A percentile compares a stretch with the other conserved stretches of the same genome.
These are phyloP conservation scores for Vigna mungo DNA, from an alignment of 306 rosid species.

Conservation along the genomic window DNA sequence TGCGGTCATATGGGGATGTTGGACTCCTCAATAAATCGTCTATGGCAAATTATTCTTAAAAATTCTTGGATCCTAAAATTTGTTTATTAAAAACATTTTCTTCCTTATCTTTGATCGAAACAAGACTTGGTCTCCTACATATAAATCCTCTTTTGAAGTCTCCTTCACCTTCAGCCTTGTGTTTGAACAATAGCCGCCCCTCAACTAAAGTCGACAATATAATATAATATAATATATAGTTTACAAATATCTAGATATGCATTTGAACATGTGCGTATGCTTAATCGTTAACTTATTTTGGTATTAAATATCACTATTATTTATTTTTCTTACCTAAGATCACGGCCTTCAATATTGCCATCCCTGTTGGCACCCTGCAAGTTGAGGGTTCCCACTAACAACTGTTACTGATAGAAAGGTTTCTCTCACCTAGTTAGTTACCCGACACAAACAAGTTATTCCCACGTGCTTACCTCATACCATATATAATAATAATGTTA, in stretches of 20 bases:
- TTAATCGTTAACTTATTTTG: constrained; percentile 23
- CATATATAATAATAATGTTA: neutral
- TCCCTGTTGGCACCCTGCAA: constrained; percentile 30
- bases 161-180: neutral
- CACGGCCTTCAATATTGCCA: constrained; percentile 27
- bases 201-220: constrained; percentile 37
- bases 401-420: neutral
- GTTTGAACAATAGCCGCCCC: constrained; percentile 49
- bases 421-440: constrained; percentile 36
- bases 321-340: neutral
- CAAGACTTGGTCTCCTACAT: constrained; percentile 30
- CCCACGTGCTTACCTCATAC: constrained; percentile 21
- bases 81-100: neutral
- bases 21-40: constrained; percentile 31
- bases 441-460: constrained; percentile 7
- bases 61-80: neutral
- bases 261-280: constrained; percentile 45
- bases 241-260: constrained; percentile 24
- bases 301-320: neutral
- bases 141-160: neutral
- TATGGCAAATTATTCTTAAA: neutral
- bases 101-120: neutral
- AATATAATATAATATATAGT: neutral
- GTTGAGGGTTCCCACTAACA: constrained; percentile 42
- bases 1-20: constrained; percentile 29